Conservation (phyloP, 202 grass and related monocot genomes). For the Carex arenaria region DNA sequence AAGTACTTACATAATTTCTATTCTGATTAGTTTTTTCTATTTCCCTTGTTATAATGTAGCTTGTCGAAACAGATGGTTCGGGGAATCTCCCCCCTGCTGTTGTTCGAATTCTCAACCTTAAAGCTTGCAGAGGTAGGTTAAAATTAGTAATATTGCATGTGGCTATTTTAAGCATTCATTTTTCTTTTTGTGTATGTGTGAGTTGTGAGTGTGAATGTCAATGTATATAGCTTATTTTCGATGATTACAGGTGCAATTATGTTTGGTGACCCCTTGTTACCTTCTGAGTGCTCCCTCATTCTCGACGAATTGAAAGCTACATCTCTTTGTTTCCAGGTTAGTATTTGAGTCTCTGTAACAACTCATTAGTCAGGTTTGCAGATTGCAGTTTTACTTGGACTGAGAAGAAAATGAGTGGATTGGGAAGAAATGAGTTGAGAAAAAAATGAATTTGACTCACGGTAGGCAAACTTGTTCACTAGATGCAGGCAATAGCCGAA, state of each 20-base stretch:
- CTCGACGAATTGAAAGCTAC: conserved; percentile 90
- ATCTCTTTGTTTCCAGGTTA: conserved; percentile 91
- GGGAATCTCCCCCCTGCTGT: conserved; percentile 68
- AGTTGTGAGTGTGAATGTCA: neutral
- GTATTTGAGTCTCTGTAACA: neutral
- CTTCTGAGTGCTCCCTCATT: conserved; percentile 83
- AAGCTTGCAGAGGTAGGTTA: conserved; percentile 88
- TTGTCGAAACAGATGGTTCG: conserved; percentile 83
- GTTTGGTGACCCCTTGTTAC: conserved; percentile 89
- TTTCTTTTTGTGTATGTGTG: neutral
- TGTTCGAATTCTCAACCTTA: conserved; percentile 79
- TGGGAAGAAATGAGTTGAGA: too few species aligned
- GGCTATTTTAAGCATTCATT: neutral
- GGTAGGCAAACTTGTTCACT: too few species aligned
- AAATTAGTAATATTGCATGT: neutral
- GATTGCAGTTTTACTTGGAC: neutral
- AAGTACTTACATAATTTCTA: neutral
- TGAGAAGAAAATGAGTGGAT: too few species aligned
- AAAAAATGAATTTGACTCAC: too few species aligned
- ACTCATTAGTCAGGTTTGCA: neutral
- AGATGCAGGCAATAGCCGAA: too few species aligned
- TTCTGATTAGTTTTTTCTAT: neutral
- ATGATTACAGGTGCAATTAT: conserved; percentile 76
- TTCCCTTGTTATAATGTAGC: conserved; percentile 43
- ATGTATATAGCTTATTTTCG: neutral